Conservation (phyloP, 1,139 yeast species). For the Yamadazyma trypodendri region DNA sequence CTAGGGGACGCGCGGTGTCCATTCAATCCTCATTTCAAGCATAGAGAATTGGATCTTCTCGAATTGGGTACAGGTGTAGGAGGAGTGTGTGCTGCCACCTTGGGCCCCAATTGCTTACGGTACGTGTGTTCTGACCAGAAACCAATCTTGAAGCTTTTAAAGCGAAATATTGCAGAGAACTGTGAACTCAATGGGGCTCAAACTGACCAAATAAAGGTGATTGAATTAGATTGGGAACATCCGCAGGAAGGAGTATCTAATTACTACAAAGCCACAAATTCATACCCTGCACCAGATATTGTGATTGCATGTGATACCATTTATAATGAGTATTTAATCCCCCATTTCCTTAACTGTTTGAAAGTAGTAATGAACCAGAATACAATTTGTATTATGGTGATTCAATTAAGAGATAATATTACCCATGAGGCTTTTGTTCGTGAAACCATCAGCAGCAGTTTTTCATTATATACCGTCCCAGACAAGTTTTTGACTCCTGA, state of each 20-base stretch:
- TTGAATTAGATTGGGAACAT: conserved; percentile 68
- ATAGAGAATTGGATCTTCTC: conserved; percentile 28
- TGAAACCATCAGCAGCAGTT: conserved; percentile 2
- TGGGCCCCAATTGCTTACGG: conserved; percentile 35
- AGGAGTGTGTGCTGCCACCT: conserved; percentile 50
- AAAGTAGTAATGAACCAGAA: conserved; percentile 26
- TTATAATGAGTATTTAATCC: conserved; percentile 63
- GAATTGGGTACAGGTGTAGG: conserved; percentile 71
- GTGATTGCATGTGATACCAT: conserved; percentile 70
- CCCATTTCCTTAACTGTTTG: conserved; percentile 48
- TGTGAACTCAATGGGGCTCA: conserved; percentile 1
- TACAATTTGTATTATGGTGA: conserved; percentile 45
- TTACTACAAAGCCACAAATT: conserved; percentile 14
- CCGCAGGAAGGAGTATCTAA: conserved; percentile 31
- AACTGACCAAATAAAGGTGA: conserved; percentile 31
- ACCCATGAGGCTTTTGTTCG: conserved; percentile 46
- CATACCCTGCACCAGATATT: conserved; percentile 32
- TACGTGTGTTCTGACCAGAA: conserved; percentile 66
- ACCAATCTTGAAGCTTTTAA: conserved; percentile 52
- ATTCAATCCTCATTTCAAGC: conserved; percentile 8
- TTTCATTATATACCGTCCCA: conserved; percentile 27
- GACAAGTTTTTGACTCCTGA: conserved; percentile 25
- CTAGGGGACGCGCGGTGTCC: conserved; percentile 25
- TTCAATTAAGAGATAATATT: conserved; percentile 57
- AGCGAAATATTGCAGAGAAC: conserved; percentile 45